Base-by-base conservation (phyloP, 352 stramenopile species). In the Blastocystis hominis region DNA sequence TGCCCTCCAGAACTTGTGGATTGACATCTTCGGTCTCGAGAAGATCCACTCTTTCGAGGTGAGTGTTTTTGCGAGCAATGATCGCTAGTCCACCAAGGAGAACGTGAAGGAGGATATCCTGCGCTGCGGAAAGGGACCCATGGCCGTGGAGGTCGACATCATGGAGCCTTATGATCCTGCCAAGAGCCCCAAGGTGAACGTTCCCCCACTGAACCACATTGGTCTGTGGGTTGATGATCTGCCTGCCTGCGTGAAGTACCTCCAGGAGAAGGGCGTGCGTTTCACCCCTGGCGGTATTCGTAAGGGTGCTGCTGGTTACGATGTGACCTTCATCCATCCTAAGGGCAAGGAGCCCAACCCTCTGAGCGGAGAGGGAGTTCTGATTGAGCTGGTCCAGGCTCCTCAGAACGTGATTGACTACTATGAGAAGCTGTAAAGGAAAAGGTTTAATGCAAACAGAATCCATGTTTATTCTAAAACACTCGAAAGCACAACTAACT, bases 101-200 rank as follows among this genome's bases (percentile, higher is more conserved):
- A 98, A 98, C 90, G 96, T 99, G 44, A 93, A 98, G 84, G 96
- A 99, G 90, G 96, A 98, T 90, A 98, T 98, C 77, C 89, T 98
- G 59, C 89, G 93, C 76, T 92, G 97, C 62, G 96, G 96, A 34
- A 91, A 93, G 34, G 93, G 92, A 34, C 93, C 95, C 20, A 95
- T 95, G 84, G 91, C 92, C 1, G 95, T 98, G 0, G 96, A 99
- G 90, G 91, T 99, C 24, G 96, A 99, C 91, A 92, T 99, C 87
- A 99, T 99, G 96, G 94, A 97, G 90, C 96, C 96, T 4, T 92
- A 98, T 34, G 94, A 98, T 92, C 88, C 91, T 9, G 90, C 92
- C 80, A 97, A 97, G 79, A 69, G 72, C 46, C 90, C 86, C 86
- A 93, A 95, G 90, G 93, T 99, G 50, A 95, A 98, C 90, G 89